These are phyloP conservation scores for Blastobotrys muscicola DNA, from an alignment of 805 yeast genomes.

Conservation along the genomic window DNA sequence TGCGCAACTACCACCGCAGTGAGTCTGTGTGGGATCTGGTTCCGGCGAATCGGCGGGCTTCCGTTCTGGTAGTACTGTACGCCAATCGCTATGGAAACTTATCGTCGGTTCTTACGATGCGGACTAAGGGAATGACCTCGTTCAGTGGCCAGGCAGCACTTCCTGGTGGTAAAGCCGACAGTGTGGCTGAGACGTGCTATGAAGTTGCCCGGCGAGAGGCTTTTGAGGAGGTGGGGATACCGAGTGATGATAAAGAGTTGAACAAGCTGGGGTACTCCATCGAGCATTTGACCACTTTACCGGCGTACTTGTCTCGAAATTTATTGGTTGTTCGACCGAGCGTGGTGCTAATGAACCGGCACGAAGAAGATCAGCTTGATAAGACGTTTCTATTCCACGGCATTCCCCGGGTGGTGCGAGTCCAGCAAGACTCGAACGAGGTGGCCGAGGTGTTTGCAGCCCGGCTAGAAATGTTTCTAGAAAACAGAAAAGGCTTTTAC, in stretches of 20 bases:
- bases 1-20: constrained; percentile 6
- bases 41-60: constrained; percentile 63
- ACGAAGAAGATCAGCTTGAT: not conserved
- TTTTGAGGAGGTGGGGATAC: constrained; percentile 75
- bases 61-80: constrained; percentile 69
- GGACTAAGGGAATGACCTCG: constrained; percentile 57
- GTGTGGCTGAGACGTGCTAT: constrained; percentile 51
- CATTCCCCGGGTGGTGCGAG: constrained; percentile 4
- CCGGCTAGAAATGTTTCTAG: constrained; percentile 19
- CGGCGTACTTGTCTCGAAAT: constrained; percentile 75
- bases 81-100: constrained; percentile 56
- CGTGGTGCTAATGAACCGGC: constrained; percentile 21
- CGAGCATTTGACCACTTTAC: constrained; percentile 54
- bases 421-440: constrained; percentile 17
- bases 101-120: constrained; percentile 66
- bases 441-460: constrained; percentile 26
- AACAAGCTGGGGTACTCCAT: constrained; percentile 40
- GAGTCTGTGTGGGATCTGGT: constrained; percentile 39
- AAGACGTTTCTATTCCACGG: not conserved
- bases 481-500: constrained; percentile 14
- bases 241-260: constrained; percentile 20
- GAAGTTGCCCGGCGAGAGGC: constrained; percentile 75
- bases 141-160: constrained; percentile 88
- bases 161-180: constrained; percentile 91
- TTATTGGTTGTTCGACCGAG: constrained; percentile 78